Evolutionary conservation across 148 eudicot genomes (phyloP).

Genomic region (Chenopodium formosanum): DNA sequence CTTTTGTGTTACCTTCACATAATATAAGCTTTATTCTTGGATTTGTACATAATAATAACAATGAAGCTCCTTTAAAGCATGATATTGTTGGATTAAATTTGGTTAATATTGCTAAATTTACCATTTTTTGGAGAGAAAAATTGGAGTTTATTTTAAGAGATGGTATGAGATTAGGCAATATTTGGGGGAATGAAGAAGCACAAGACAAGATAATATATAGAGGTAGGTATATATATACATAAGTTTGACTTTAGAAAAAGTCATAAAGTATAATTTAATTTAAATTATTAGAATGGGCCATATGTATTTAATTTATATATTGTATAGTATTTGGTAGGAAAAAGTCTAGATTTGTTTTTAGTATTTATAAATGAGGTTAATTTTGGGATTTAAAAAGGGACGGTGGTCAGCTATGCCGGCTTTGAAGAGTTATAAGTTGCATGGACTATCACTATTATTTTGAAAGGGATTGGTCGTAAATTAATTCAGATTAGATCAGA

Average conservation of each 20-base stretch:
- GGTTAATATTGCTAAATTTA: neutral
- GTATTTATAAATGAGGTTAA: constrained; percentile 12
- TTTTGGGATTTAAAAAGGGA: constrained; percentile 17
- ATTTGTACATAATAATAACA: constrained; percentile 2
- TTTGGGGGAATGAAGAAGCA: neutral
- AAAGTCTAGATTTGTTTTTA: constrained; percentile 22
- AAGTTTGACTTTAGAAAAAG: constrained; percentile 30
- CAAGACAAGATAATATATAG: neutral
- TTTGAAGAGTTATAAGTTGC: constrained; percentile 23
- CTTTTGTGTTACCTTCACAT: constrained; percentile 60
- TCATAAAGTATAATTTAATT: neutral
- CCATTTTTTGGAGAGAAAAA: neutral
- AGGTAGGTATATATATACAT: constrained; percentile 5
- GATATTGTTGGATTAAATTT: constrained; percentile 8
- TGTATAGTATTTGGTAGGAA: constrained; percentile 20
- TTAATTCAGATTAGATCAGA: too few species aligned
- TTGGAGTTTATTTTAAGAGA: too few species aligned
- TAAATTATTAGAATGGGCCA: neutral
- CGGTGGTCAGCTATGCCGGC: constrained; percentile 54
- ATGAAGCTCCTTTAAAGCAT: constrained; percentile 19
- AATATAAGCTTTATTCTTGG: constrained; percentile 41
- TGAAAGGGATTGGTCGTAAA: neutral
- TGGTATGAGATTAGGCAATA: neutral
- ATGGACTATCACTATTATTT: constrained; percentile 14
- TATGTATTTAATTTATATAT: neutral